Evolutionary conservation across 495 filamentous ascomycete genomes (phyloP).

Genomic region (Bacidia rubella): DNA sequence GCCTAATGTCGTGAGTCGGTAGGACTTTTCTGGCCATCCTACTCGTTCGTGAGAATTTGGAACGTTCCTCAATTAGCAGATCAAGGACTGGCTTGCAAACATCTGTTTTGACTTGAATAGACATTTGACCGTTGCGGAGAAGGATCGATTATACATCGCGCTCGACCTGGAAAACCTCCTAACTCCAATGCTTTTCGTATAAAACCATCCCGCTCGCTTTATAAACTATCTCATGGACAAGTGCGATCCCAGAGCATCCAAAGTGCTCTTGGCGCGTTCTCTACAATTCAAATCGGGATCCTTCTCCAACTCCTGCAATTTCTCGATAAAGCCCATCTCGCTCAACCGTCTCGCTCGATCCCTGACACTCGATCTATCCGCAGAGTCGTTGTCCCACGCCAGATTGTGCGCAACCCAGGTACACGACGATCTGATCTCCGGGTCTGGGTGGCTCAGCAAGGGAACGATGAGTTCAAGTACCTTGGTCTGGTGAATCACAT

Average conservation of each 20-base stretch:
- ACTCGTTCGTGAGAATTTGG: too few species aligned
- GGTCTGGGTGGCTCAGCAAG: conserved; percentile 53
- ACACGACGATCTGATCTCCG: conserved; percentile 57
- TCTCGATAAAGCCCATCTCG: conserved; percentile 55
- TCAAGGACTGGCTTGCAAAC: too few species aligned
- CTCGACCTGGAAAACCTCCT: too few species aligned
- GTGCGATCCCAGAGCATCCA: conserved; percentile 23
- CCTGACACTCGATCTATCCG: conserved; percentile 44
- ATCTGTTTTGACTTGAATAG: too few species aligned
- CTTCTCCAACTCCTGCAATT: conserved; percentile 46
- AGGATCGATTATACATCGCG: too few species aligned
- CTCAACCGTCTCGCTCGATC: conserved; percentile 54
- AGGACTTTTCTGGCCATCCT: too few species aligned
- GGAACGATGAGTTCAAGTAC: conserved; percentile 38
- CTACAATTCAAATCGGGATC: conserved; percentile 74
- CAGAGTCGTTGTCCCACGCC: conserved; percentile 60
- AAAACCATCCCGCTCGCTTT: too few species aligned
- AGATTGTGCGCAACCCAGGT: conserved; percentile 77
- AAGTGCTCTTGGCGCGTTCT: conserved; percentile 68
- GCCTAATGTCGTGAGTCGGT: too few species aligned
- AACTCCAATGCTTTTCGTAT: too few species aligned
- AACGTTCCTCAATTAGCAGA: too few species aligned
- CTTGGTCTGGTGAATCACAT: conserved; percentile 51
- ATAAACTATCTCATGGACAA: too few species aligned
- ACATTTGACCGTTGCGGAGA: too few species aligned